These are phyloP conservation scores for Gastroboletus turbinatus DNA, from an alignment of 1,284 basidiomycete genomes.

Conservation along the genomic window DNA sequence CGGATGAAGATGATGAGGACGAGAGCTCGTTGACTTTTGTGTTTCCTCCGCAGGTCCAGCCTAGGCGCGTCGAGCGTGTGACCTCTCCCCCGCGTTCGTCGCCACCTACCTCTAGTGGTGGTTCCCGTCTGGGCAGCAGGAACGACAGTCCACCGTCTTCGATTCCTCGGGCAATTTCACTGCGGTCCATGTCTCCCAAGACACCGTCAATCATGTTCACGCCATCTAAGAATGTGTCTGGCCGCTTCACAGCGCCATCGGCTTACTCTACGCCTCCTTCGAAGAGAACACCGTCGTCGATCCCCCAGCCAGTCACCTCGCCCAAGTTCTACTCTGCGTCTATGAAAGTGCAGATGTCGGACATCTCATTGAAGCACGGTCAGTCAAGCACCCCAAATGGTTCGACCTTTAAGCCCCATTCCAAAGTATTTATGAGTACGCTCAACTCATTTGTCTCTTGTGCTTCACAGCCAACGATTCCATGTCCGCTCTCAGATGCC, in stretches of 20 bases:
- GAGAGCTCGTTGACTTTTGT: conserved; percentile 26
- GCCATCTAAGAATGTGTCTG: conserved; percentile 23
- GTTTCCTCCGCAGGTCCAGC: conserved; percentile 17
- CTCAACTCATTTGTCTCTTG: conserved; percentile 47
- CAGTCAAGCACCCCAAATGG: conserved; percentile 44
- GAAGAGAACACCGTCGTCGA: conserved; percentile 53
- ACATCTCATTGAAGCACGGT: conserved; percentile 31
- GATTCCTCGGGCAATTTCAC: conserved; percentile 46
- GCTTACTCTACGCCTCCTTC: conserved; percentile 41
- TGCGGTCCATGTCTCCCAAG: conserved; percentile 36
- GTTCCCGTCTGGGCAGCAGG: conserved; percentile 10
- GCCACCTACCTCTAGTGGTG: not conserved
- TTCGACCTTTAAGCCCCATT: conserved; percentile 55
- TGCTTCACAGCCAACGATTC: conserved; percentile 38
- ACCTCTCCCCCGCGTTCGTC: conserved; percentile 26
- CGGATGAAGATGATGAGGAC: conserved; percentile 35
- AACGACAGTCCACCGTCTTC: conserved; percentile 45
- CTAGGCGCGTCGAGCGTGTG: conserved; percentile 9
- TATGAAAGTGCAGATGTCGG: conserved; percentile 18
- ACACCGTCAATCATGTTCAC: conserved; percentile 26
- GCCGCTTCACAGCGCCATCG: conserved; percentile 21
- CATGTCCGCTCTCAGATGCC: conserved; percentile 38
- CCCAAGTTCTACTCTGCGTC: conserved; percentile 31
- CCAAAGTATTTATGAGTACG: conserved; percentile 47
- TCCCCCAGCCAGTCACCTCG: conserved; percentile 48